These are phyloP conservation scores for Penicillium coprophilum DNA, from an alignment of 495 filamentous ascomycete genomes.

Conservation along the genomic window DNA sequence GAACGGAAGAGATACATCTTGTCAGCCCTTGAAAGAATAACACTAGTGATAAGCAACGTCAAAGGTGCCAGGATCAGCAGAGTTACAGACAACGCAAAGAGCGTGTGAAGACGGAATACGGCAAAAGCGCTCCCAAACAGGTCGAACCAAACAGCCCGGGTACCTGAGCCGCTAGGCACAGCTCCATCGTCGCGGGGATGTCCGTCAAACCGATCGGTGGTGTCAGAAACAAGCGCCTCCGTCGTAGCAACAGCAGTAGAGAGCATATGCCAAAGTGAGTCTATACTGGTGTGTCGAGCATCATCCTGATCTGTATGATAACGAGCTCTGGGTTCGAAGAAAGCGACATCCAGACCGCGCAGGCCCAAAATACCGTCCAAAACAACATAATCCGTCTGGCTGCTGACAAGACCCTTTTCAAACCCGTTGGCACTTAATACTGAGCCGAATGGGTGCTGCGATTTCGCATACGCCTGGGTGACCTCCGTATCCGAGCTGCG, in stretches of 20 bases:
- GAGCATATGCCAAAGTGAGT: constrained; percentile 93
- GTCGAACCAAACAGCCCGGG: constrained; percentile 88
- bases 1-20: constrained; percentile 83
- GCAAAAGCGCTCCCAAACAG: constrained; percentile 80
- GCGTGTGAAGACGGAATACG: constrained; percentile 71
- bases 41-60: constrained; percentile 64
- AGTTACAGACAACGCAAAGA: constrained; percentile 86
- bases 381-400: constrained; percentile 87
- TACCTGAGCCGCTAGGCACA: constrained; percentile 66
- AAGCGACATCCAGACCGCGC: constrained; percentile 89
- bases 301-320: constrained; percentile 95
- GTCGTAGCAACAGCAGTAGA: constrained; percentile 74
- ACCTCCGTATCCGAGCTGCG: constrained; percentile 85
- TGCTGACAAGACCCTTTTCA: constrained; percentile 69
- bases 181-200: constrained; percentile 55
- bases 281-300: constrained; percentile 67
- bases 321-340: constrained; percentile 76
- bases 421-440: constrained; percentile 84
- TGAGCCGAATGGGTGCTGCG: constrained; percentile 76
- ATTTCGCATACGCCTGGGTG: constrained; percentile 69
- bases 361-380: constrained; percentile 78
- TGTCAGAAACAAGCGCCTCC: constrained; percentile 67
- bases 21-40: constrained; percentile 60
- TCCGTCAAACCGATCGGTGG: constrained; percentile 66
- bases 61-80: constrained; percentile 76